Conservation (phyloP, 257 asterid species). For the Vinca minor region DNA sequence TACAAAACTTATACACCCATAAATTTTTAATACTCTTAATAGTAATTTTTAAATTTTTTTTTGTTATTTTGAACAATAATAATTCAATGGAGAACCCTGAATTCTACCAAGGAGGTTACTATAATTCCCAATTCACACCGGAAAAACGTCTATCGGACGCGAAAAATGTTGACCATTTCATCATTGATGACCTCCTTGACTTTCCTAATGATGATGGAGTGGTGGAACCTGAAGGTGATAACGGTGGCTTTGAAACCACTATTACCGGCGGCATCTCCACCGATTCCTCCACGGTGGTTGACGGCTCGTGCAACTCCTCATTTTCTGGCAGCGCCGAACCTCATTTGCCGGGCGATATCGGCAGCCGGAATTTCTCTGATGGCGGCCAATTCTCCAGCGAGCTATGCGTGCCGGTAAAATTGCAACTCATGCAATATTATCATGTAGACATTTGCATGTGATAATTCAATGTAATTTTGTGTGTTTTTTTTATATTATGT, state of each 20-base stretch:
- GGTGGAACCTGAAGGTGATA: slow-evolving; percentile 14
- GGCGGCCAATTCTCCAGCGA: slow-evolving; percentile 47
- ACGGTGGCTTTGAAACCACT: slow-evolving; percentile 18
- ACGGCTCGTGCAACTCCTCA: slow-evolving; percentile 47
- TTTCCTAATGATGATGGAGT: slow-evolving; percentile 55
- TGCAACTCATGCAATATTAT: slow-evolving; percentile 2
- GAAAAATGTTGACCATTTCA: slow-evolving; percentile 46
- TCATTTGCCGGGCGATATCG: slow-evolving; percentile 20
- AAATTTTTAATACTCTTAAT: slow-evolving; percentile 7
- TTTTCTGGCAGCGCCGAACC: slow-evolving; percentile 31
- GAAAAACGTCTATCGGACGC: slow-evolving; percentile 37
- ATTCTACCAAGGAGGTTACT: slow-evolving; percentile 37
- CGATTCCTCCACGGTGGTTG: slow-evolving; percentile 26
- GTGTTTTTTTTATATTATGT: background rate
- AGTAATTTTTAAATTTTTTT: background rate
- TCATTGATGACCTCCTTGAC: slow-evolving; percentile 73
- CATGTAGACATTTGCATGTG: background rate
- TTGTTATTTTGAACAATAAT: background rate
- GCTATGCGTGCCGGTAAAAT: slow-evolving; percentile 72
- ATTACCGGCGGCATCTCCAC: slow-evolving; percentile 23
- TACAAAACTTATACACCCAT: slow-evolving; percentile 8
- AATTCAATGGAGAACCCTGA: slow-evolving; percentile 51
- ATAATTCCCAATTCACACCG: slow-evolving; percentile 26
- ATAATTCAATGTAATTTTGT: background rate
- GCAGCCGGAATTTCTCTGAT: slow-evolving; percentile 32